These are phyloP conservation scores for Tuber aestivum DNA, from an alignment of 495 filamentous ascomycete genomes.

Conservation along the genomic window DNA sequence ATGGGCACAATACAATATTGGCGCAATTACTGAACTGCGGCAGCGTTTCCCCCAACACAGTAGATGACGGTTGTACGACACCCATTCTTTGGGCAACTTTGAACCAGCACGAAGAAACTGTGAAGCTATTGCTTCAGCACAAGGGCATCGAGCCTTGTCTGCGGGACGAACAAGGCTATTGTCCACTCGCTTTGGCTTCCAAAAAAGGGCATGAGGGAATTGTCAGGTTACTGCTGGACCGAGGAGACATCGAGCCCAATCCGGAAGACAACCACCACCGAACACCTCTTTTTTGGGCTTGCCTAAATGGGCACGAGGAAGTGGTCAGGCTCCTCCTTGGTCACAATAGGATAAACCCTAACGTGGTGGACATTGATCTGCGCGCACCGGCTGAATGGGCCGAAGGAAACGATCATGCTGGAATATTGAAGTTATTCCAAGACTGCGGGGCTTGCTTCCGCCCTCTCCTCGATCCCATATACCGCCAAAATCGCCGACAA, in stretches of 20 bases:
- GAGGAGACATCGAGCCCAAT: background rate
- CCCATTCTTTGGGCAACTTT: background rate
- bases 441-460: background rate
- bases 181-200: background rate
- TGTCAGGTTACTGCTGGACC: background rate
- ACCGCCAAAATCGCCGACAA: background rate
- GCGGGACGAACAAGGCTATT: background rate
- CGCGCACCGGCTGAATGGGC: background rate
- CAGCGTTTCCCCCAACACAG: background rate
- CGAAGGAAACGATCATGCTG: background rate
- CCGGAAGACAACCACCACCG: background rate
- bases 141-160: background rate
- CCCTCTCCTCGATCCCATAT: background rate
- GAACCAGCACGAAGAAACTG: background rate
- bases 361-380: background rate
- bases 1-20: background rate
- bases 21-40: background rate
- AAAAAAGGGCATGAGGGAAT: background rate
- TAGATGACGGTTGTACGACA: background rate
- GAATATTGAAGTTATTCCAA: background rate
- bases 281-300: background rate
- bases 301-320: background rate
- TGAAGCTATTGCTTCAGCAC: background rate
- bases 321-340: background rate
- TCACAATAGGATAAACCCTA: background rate